These are phyloP conservation scores for Blepharisma stoltei DNA, from an alignment of 73 alveolate genomes.

Conservation along the genomic window DNA sequence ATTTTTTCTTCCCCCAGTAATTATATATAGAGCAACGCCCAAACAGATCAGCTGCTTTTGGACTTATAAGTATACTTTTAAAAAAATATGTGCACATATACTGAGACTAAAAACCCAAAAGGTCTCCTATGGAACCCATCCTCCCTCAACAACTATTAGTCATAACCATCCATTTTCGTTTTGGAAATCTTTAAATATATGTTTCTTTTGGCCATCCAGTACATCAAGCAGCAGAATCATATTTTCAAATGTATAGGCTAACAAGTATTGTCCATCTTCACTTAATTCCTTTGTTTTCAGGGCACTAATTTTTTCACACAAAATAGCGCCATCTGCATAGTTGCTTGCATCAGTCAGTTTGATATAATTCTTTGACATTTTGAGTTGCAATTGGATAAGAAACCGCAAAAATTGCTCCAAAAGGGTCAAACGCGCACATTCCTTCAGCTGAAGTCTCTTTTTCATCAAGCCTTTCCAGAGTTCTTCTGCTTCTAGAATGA, in stretches of 20 bases:
- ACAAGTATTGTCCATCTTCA: slow-evolving; percentile 3
- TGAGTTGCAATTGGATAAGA: slow-evolving; percentile 12
- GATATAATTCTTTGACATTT: slow-evolving; percentile 10
- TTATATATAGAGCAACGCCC: no score
- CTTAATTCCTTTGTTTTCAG: neutral
- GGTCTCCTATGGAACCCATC: no score
- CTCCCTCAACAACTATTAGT: no score
- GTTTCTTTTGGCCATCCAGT: slow-evolving; percentile 1
- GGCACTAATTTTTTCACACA: neutral
- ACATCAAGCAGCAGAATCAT: slow-evolving; percentile 29
- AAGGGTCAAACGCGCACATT: slow-evolving; percentile 32
- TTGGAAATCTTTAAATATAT: neutral
- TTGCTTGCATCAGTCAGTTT: neutral
- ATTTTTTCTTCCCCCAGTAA: slow-evolving; percentile 81
- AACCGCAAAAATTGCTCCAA: slow-evolving; percentile 23
- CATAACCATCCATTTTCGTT: slow-evolving; percentile 17
- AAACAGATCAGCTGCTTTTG: no score
- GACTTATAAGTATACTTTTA: no score
- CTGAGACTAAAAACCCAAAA: no score
- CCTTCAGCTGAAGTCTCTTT: slow-evolving; percentile 18
- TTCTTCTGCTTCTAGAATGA: neutral
- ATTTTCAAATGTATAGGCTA: slow-evolving; percentile 11
- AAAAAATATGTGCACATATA: no score
- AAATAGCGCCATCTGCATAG: slow-evolving; percentile 14
- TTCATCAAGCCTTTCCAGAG: neutral